Evolutionary conservation across 2,329 filamentous ascomycete genomes (phyloP), one percentile per base, ranked within the genome.

Genomic region (Microsporum ferrugineum): DNA sequence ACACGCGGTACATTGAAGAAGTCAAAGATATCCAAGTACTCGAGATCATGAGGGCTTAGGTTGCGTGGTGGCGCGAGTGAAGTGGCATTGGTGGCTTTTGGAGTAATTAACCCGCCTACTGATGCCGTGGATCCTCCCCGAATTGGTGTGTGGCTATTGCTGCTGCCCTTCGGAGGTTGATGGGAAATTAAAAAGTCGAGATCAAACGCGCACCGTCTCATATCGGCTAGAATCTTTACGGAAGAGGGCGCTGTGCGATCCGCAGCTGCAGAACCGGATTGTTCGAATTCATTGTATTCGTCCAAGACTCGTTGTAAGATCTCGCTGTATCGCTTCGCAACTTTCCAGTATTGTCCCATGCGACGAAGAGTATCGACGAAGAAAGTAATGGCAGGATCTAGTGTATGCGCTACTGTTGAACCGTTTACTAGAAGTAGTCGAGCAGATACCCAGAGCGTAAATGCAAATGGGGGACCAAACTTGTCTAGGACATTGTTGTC

Each of bases 1-100:
- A 96, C 76, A 17, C 90, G 79, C 0, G 91, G 91, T 61, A 95
- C 85, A 70, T 96, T 96, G 79, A 96, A 96, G 71, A 95, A 96
- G 67, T 94, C 89, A 71, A 96, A 96, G 0, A 96, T 88, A 68
- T 96, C 91, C 2, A 96, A 78, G 70, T 95, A 95, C 71, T 95
- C 91, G 2, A 96, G 78, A 69, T 95, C 90, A 66, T 94, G 89
- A 1, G 88, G 83, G 7, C 85, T 88, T 0, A 89, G 88, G 34
- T 84, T 82, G 1, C 82, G 81, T 0, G 85, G 86, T 5, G 70
- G 67, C 39, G 68, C 66, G 10, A 47, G 27, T 5, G 38, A 12
- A 14, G 57, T 14, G n/a, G 57, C 41, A 57, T 64, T 67, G 6
- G 17, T 53, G 57, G 63, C 58, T 14, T 64, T 17, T 31, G 45